These are phyloP conservation scores for Barnettozyma hawaiiensis DNA, from an alignment of 1,139 yeast genomes.

Conservation along the genomic window DNA sequence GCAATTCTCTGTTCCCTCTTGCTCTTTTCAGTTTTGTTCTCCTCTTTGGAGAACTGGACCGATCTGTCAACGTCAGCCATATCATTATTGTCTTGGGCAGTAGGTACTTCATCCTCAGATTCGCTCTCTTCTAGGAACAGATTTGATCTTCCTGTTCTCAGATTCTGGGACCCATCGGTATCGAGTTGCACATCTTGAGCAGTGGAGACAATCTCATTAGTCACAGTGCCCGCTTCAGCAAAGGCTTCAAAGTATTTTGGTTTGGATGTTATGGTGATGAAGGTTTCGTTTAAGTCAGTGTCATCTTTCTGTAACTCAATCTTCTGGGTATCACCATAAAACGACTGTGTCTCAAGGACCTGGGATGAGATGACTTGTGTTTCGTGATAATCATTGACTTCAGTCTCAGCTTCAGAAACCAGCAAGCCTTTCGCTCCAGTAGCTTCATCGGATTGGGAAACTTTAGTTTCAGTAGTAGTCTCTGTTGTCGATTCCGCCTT, in stretches of 20 bases:
- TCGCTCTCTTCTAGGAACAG: slow-evolving; percentile 20
- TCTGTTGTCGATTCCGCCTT: slow-evolving; percentile 9
- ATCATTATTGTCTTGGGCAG: neutral
- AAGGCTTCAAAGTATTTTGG: neutral
- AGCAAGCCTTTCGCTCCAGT: neutral
- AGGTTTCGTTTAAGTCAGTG: neutral
- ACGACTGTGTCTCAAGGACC: neutral
- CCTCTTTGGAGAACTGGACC: neutral
- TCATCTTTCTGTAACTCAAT: neutral
- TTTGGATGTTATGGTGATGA: neutral
- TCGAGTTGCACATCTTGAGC: slow-evolving; percentile 1
- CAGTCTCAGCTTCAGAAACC: neutral
- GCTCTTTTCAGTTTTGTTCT: slow-evolving; percentile 3
- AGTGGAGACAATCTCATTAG: neutral
- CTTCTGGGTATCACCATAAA: neutral
- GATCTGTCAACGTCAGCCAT: neutral
- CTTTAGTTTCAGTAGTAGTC: neutral
- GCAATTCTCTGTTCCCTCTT: slow-evolving; percentile 17
- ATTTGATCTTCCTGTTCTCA: slow-evolving; percentile 16
- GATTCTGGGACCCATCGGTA: slow-evolving; percentile 3
- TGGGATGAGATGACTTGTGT: neutral
- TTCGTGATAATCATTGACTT: neutral
- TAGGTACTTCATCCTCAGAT: slow-evolving; percentile 6
- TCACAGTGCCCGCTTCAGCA: neutral
- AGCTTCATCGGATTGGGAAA: neutral